phyloP scores from a whole-genome alignment of 2,329 filamentous ascomycete species.

The Xylogone sp. region DNA sequence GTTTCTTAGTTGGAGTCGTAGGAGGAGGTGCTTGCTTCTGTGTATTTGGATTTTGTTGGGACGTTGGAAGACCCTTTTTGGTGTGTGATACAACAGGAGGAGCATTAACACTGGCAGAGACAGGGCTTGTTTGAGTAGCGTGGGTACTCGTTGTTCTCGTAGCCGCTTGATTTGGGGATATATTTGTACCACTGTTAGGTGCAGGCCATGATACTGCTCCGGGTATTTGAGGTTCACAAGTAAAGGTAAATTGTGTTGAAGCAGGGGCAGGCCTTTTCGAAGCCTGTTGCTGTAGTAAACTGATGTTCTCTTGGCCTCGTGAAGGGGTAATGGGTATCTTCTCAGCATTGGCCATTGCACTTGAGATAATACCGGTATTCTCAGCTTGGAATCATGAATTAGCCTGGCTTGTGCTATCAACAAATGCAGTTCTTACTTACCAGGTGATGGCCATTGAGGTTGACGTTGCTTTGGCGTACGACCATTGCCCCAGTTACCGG shows the following conservation, averaged over 20 bases:
- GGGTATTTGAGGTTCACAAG: constrained; percentile 84
- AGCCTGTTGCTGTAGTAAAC: constrained; percentile 69
- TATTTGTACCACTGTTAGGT: constrained; percentile 15
- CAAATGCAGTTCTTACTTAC: constrained; percentile 19
- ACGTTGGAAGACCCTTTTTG: constrained; percentile 18
- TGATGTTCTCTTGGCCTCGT: constrained; percentile 73
- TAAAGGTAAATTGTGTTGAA: constrained; percentile 93
- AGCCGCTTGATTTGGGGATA: constrained; percentile 19
- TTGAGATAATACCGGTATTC: constrained; percentile 79
- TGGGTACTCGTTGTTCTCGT: constrained; percentile 23
- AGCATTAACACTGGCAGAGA: constrained; percentile 10
- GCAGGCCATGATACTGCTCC: constrained; percentile 75
- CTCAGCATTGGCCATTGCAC: constrained; percentile 85
- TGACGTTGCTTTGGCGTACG: constrained; percentile 27
- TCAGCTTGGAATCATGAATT: constrained; percentile 39
- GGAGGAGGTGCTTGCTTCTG: constrained; percentile 30
- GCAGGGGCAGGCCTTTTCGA: constrained; percentile 59
- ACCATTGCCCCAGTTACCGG: constrained; percentile 29
- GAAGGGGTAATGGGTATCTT: constrained; percentile 55
- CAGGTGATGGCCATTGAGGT: constrained; percentile 24
- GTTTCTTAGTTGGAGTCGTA: constrained; percentile 54
- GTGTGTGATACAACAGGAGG: constrained; percentile 17
- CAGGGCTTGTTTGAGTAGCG: constrained; percentile 29
- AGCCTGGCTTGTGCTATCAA: constrained; percentile 6
- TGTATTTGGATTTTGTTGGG: constrained; percentile 35